A percentile compares a stretch with the other conserved stretches of the same genome.
Conservation (phyloP, 2,329 filamentous ascomycete genomes). For the Xylariaceae sp. region DNA sequence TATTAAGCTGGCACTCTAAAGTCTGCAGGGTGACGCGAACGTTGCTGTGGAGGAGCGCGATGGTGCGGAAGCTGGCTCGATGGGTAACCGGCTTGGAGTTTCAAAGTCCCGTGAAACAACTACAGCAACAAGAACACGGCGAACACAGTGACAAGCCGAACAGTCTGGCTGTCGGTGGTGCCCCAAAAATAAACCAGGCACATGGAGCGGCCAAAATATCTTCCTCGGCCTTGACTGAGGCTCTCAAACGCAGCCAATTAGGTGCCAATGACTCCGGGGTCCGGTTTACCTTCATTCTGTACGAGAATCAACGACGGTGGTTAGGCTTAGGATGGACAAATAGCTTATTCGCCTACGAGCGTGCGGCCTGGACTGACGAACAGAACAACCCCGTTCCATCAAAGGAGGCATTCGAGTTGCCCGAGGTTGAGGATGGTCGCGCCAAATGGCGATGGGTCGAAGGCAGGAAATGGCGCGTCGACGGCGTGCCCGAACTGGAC, state of each 20-base stretch:
- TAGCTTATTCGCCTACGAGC: conserved; percentile 84
- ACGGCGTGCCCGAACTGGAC: conserved; percentile 59
- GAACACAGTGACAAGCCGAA: conserved; percentile 27
- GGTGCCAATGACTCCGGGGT: conserved; percentile 68
- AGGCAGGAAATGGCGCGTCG: conserved; percentile 81
- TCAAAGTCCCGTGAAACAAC: conserved; percentile 43
- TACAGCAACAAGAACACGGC: too few relatives aligned
- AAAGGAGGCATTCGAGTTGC: conserved; percentile 64
- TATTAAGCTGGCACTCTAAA: conserved; percentile 87
- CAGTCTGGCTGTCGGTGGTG: conserved; percentile 21
- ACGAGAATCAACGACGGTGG: conserved; percentile 95
- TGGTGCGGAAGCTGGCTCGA: conserved; percentile 63
- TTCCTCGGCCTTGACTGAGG: conserved; percentile 33
- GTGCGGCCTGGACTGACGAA: conserved; percentile 91
- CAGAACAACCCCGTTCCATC: conserved; percentile 76
- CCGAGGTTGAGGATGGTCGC: conserved; percentile 57
- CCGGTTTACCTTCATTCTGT: conserved; percentile 93
- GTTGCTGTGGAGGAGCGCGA: conserved; percentile 83
- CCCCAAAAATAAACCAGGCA: conserved; percentile 34
- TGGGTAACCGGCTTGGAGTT: conserved; percentile 79
- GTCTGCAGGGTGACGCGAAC: conserved; percentile 80
- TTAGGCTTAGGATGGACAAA: conserved; percentile 92
- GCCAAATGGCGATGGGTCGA: conserved; percentile 73
- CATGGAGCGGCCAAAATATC: conserved; percentile 33
- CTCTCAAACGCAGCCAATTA: conserved; percentile 36